Conservation (phyloP, 305 asterid species). For the Plantago rigida region DNA sequence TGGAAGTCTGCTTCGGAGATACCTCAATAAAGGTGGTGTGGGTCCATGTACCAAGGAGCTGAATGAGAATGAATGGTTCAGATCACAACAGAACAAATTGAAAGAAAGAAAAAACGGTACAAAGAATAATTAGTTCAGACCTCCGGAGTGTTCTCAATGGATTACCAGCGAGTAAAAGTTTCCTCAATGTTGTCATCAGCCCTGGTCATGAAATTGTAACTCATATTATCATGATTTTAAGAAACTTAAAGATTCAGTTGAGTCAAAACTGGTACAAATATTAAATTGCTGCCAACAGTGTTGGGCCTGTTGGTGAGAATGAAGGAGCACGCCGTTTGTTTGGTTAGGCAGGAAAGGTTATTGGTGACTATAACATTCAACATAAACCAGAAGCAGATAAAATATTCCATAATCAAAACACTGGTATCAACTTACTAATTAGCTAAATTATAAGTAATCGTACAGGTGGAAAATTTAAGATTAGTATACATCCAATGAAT, state of each 20-base stretch:
- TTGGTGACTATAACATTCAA: conserved; percentile 3
- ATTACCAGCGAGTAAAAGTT: conserved; percentile 82
- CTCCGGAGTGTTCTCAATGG: conserved; percentile 92
- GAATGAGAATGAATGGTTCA: conserved; percentile 26
- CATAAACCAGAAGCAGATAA: background rate
- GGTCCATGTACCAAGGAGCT: conserved; percentile 92
- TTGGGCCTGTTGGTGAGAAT: conserved; percentile 6
- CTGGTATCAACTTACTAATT: conserved; percentile 10
- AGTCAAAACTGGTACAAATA: conserved; percentile 9
- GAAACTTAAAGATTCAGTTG: conserved; percentile 3
- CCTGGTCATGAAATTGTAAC: conserved; percentile 40
- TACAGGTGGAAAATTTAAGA: background rate
- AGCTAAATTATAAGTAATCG: conserved; percentile 8
- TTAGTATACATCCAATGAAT: too few relatives aligned
- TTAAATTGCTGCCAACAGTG: background rate
- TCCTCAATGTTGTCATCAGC: conserved; percentile 82
- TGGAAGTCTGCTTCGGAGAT: conserved; percentile 85
- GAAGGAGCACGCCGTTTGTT: conserved; percentile 8
- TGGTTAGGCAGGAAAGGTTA: conserved; percentile 3
- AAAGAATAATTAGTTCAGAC: conserved; percentile 34
- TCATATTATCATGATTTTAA: conserved; percentile 27
- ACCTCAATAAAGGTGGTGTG: conserved; percentile 67
- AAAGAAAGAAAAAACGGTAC: conserved; percentile 22
- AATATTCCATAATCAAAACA: conserved; percentile 2
- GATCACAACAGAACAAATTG: conserved; percentile 23